Evolutionary conservation across 441 rosid species (phyloP).

Genomic region (Melastoma candidum): DNA sequence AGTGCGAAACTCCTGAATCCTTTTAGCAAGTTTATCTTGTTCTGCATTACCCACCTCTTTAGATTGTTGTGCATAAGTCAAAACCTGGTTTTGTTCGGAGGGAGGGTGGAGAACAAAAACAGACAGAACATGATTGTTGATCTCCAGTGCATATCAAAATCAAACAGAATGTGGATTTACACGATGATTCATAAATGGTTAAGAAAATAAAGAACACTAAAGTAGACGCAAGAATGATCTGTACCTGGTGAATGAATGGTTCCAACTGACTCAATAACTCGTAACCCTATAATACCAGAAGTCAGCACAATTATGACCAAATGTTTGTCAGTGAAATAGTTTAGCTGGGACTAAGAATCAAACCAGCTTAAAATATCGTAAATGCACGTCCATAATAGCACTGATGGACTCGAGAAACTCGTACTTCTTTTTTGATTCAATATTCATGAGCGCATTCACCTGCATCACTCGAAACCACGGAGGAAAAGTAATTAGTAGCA

Average conservation of each 20-base stretch:
- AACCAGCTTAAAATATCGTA: conserved; percentile 86
- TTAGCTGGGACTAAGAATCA: conserved; percentile 14
- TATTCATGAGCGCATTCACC: conserved; percentile 67
- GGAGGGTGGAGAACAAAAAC: too few species aligned
- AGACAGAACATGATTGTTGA: too few species aligned
- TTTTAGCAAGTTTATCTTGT: conserved; percentile 72
- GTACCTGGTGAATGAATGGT: conserved; percentile 81
- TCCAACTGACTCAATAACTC: conserved; percentile 73
- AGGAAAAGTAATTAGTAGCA: conserved; percentile 19
- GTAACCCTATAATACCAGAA: conserved; percentile 43
- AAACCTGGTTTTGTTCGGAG: conserved; percentile 31
- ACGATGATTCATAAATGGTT: too few species aligned
- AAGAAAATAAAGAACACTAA: too few species aligned
- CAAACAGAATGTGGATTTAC: too few species aligned
- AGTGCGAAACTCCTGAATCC: conserved; percentile 90
- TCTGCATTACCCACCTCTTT: conserved; percentile 70
- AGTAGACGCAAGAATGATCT: not conserved
- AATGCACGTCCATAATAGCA: conserved; percentile 86
- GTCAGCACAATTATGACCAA: conserved; percentile 1
- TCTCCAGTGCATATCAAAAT: too few species aligned
- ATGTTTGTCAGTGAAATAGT: conserved; percentile 3
- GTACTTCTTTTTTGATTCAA: conserved; percentile 81
- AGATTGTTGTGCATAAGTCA: conserved; percentile 85
- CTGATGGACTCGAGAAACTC: conserved; percentile 92
- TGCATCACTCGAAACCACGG: conserved; percentile 58